A percentile compares a stretch with the other conserved stretches of the same genome.
Evolutionary conservation across 257 asterid genomes (phyloP).

Genomic region (Cynanchum wilfordii): DNA sequence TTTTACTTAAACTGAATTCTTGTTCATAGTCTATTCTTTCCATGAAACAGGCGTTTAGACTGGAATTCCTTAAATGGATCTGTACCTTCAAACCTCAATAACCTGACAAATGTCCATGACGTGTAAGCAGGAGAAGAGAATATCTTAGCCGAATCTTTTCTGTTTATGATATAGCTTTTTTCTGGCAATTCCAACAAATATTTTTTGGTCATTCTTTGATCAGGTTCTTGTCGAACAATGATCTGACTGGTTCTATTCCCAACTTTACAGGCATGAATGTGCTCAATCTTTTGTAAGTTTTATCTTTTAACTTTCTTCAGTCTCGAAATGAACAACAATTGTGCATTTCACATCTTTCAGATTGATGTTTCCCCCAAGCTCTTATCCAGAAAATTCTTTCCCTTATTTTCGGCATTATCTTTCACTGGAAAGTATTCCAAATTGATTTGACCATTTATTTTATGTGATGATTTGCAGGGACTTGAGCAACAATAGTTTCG

Average conservation of each 20-base stretch:
- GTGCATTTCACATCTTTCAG: not conserved
- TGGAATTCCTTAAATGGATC: conserved; percentile 54
- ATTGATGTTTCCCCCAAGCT: not conserved
- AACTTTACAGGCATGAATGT: conserved; percentile 50
- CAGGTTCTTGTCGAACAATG: conserved; percentile 76
- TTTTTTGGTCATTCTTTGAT: conserved; percentile 12
- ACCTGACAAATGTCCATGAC: conserved; percentile 53
- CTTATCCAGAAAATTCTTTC: not conserved
- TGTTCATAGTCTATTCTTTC: not conserved
- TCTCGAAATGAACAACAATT: not conserved
- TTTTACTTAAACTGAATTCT: not conserved
- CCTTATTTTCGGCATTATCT: not conserved
- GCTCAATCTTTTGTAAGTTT: conserved; percentile 58
- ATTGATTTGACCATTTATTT: not conserved
- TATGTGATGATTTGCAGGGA: conserved; percentile 56
- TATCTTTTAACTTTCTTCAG: not conserved
- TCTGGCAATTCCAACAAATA: not conserved
- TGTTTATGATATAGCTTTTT: not conserved
- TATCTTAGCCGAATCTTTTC: not conserved
- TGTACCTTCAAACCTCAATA: conserved; percentile 50
- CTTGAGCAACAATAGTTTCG: conserved; percentile 77
- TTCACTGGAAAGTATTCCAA: not conserved
- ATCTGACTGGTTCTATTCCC: conserved; percentile 57
- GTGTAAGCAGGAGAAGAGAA: conserved; percentile 41
- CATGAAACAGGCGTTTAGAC: conserved; percentile 63